Conservation (phyloP, 1,139 yeast species). For the Pneumocystis oryctolagi region DNA sequence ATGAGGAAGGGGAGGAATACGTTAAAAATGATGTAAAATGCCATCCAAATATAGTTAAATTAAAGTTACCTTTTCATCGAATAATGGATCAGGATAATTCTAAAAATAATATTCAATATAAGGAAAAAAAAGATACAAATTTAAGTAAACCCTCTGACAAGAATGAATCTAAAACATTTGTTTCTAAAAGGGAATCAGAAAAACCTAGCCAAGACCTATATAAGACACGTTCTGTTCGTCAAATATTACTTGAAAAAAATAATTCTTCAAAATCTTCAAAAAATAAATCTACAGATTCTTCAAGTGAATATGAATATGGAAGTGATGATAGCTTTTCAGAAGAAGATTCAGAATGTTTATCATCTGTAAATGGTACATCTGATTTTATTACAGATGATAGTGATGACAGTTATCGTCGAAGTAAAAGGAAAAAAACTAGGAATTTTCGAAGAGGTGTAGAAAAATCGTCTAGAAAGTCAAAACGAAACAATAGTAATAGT, state of each 20-base stretch:
- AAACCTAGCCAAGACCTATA: neutral
- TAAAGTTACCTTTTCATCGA: neutral
- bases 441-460: neutral
- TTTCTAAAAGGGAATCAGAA: neutral
- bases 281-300: neutral
- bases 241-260: neutral
- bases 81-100: neutral
- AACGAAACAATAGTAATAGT: neutral
- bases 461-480: neutral
- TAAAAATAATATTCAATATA: neutral
- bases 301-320: conserved; percentile 1
- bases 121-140: neutral
- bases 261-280: neutral
- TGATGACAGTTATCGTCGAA: neutral
- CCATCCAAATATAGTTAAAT: neutral
- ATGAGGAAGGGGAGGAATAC: neutral
- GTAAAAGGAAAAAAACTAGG: neutral
- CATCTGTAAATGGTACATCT: neutral
- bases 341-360: neutral
- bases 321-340: neutral
- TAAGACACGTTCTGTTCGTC: neutral
- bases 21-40: neutral
- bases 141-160: neutral
- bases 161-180: neutral
- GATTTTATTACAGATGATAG: neutral